Conservation (phyloP, 257 asterid species). For the Solanum chiquidenum region DNA sequence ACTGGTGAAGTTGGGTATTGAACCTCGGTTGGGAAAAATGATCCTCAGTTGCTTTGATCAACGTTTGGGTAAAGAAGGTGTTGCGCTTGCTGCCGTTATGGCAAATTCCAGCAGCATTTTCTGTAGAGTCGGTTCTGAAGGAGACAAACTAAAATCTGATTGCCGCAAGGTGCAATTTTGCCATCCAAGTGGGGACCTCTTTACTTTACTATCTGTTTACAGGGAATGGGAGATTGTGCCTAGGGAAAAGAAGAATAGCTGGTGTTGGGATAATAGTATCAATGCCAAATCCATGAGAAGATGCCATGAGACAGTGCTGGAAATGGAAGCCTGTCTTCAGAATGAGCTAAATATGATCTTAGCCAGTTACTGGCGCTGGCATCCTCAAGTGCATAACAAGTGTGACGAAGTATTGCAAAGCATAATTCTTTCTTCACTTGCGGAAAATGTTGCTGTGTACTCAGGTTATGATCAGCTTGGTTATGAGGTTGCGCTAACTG, state of each 20-base stretch:
- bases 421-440: constrained; percentile 56
- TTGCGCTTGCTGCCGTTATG: constrained; percentile 93
- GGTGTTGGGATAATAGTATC: constrained; percentile 97
- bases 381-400: constrained; percentile 33
- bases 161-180: constrained; percentile 82
- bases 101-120: constrained; percentile 81
- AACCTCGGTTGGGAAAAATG: constrained; percentile 89
- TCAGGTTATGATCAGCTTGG: constrained; percentile 94
- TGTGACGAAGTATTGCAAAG: constrained; percentile 46
- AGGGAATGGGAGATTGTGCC: constrained; percentile 72
- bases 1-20: constrained; percentile 81
- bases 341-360: constrained; percentile 53
- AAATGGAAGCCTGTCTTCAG: constrained; percentile 63
- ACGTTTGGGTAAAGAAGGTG: constrained; percentile 71
- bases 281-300: constrained; percentile 91
- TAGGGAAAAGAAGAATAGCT: constrained; percentile 34
- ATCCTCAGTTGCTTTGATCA: constrained; percentile 47
- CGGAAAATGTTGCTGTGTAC: constrained; percentile 88
- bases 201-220: constrained; percentile 87
- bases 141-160: constrained; percentile 66
- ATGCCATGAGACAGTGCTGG: constrained; percentile 69
- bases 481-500: constrained; percentile 63
- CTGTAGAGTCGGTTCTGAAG: constrained; percentile 75
- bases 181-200: constrained; percentile 81
- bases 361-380: constrained; percentile 82